Base-by-base conservation (phyloP, 2,329 filamentous ascomycete genomes). In the Colletotrichum liriopes region DNA sequence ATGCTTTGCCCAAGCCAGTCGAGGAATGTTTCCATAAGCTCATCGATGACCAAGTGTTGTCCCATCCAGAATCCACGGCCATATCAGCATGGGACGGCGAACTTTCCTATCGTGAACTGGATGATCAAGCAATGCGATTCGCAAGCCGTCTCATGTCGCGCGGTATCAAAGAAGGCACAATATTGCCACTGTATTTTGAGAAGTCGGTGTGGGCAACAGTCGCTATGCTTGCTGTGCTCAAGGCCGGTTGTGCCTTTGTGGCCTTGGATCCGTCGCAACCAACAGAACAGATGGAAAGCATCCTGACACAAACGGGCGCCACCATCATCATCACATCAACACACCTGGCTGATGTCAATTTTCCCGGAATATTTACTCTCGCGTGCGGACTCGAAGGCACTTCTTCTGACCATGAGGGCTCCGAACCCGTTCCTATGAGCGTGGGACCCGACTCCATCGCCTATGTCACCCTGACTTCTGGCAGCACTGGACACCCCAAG, bases 401-500 rank as follows among this genome's bases (percentile, higher is more conserved):
- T n/a, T 12, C 2, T 5, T 16, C 20, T 29, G 26, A 11, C 55
- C 5, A 58, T 20, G 43, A 47, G 43, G 20, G 20, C 7, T 9
- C 3, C 2, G 43, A 9, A 7, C 18, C 20, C 20, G 3, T 11
- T 9, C 18, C 20, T n/a, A n/a, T n/a, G 3, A 8, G 20, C n/a
- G 59, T 39, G 4, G 37, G 51, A 20, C 60, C 43, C 11, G 12
- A 49, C 41, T n/a, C 23, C 8, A 18, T 51, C 5, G 26, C 26
- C 11, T 65, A 65, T 45, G 29, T 91, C 75, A 90, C 91, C 76
- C 91, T 91, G 77, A 92, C 90, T 12, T 91, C 89, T 0, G 90
- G 90, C 16, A 91, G 88, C 67, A 92, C 90, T 0, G 90, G 90
- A 6, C 86, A 85, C 66, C 90, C 90, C 0, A 92, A 92, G 80